Conservation (phyloP, 2,329 filamentous ascomycete genomes). For the Diaporthe sp. region DNA sequence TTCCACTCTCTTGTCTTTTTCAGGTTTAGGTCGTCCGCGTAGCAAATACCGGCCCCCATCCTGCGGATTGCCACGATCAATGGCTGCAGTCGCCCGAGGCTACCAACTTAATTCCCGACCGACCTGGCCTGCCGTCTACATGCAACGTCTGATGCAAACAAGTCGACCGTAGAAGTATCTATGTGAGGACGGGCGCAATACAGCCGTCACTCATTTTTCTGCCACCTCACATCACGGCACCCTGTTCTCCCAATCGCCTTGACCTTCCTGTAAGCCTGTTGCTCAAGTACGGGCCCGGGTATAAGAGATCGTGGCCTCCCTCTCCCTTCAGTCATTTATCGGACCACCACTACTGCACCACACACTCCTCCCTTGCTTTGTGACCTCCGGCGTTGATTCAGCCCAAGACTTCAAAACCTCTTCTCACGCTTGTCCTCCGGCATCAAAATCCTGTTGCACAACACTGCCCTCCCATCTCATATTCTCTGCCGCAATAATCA, state of each 20-base stretch:
- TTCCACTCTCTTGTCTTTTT: slow-evolving; percentile 23
- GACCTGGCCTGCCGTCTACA: slow-evolving; percentile 36
- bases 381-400: slow-evolving; percentile 21
- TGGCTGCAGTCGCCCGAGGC: slow-evolving; percentile 37
- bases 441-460: neutral
- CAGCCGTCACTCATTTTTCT: slow-evolving; percentile 30
- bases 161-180: slow-evolving; percentile 14
- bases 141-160: slow-evolving; percentile 38
- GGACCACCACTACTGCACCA: slow-evolving; percentile 9
- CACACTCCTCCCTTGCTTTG: slow-evolving; percentile 10
- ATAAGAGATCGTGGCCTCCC: slow-evolving; percentile 38
- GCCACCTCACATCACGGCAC: slow-evolving; percentile 18
- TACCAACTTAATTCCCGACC: slow-evolving; percentile 36
- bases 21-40: slow-evolving; percentile 31
- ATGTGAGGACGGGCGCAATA: slow-evolving; percentile 33
- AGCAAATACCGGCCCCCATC: slow-evolving; percentile 38
- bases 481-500: slow-evolving; percentile 6
- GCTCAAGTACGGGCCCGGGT: slow-evolving; percentile 30
- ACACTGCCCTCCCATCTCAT: neutral
- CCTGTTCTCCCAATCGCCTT: slow-evolving; percentile 5
- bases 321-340: slow-evolving; percentile 27
- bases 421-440: neutral
- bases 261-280: slow-evolving; percentile 26
- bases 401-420: neutral
- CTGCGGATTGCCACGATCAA: slow-evolving; percentile 23